Percentiles rank a stretch among this genome's conserved stretches.
Conservation (phyloP, 768 basidiomycete species). For the Tricholoma furcatifolium region DNA sequence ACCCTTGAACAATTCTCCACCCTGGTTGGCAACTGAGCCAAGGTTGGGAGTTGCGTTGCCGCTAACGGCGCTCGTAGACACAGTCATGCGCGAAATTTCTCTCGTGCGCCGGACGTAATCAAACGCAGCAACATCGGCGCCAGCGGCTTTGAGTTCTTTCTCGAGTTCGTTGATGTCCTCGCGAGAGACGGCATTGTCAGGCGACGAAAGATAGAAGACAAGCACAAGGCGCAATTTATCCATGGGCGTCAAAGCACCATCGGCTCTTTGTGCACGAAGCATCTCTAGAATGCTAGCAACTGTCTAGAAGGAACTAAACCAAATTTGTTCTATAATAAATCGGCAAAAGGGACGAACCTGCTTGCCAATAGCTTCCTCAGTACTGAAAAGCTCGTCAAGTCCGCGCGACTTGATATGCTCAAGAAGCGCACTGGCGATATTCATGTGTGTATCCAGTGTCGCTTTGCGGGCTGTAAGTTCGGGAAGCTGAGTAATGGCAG, state of each 20-base stretch:
- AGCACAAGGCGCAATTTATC: slow-evolving; percentile 94
- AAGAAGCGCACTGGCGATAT: slow-evolving; percentile 92
- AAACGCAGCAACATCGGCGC: slow-evolving; percentile 79
- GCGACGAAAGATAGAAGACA: slow-evolving; percentile 90
- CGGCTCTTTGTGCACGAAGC: slow-evolving; percentile 72
- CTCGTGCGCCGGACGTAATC: slow-evolving; percentile 91
- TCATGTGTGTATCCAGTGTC: slow-evolving; percentile 98
- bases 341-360: slow-evolving; percentile 48
- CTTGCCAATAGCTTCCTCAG: slow-evolving; percentile 87
- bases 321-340: neutral
- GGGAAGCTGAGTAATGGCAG: slow-evolving; percentile 94
- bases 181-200: slow-evolving; percentile 77
- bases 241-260: slow-evolving; percentile 61
- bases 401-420: slow-evolving; percentile 95
- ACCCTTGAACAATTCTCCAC: slow-evolving; percentile 89
- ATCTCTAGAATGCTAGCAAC: slow-evolving; percentile 80
- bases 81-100: slow-evolving; percentile 92
- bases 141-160: slow-evolving; percentile 78
- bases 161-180: slow-evolving; percentile 90
- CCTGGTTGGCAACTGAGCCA: slow-evolving; percentile 60
- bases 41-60: slow-evolving; percentile 66
- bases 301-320: slow-evolving; percentile 41
- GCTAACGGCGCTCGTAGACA: slow-evolving; percentile 53
- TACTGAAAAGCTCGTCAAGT: slow-evolving; percentile 95
- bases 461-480: slow-evolving; percentile 97